Percentiles rank a stretch among this genome's conserved stretches.
Conservation (phyloP, 352 stramenopile species). For the Phytophthora quininea region DNA sequence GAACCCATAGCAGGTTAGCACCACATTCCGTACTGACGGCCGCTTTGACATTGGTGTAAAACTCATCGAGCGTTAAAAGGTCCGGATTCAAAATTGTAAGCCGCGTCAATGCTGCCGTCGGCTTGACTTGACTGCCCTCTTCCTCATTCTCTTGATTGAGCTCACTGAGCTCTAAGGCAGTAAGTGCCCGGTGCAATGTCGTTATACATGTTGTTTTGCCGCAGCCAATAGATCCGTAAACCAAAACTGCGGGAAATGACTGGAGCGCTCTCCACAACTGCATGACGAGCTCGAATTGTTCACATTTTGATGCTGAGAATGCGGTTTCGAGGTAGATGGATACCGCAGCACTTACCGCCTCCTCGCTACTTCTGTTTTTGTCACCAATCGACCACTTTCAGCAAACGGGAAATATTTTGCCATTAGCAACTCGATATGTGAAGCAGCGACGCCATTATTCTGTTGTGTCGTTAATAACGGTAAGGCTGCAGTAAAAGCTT, state of each 20-base stretch:
- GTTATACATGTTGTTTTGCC: conserved; percentile 63
- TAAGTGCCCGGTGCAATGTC: conserved; percentile 51
- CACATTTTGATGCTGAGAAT: conserved; percentile 7
- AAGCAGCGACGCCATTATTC: background rate
- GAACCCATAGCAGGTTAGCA: conserved; percentile 30
- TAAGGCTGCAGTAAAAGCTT: conserved; percentile 17
- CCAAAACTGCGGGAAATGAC: conserved; percentile 30
- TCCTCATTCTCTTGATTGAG: conserved; percentile 28
- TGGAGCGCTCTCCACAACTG: conserved; percentile 48
- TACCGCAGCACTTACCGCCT: conserved; percentile 50
- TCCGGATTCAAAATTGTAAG: conserved; percentile 42
- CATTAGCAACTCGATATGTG: conserved; percentile 12
- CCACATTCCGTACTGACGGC: conserved; percentile 5
- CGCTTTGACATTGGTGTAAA: conserved; percentile 29
- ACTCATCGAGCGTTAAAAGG: conserved; percentile 37
- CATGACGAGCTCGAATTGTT: conserved; percentile 41
- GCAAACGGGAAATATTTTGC: conserved; percentile 34
- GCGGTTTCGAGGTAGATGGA: conserved; percentile 50
- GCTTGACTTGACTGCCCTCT: background rate
- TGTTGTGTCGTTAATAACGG: background rate
- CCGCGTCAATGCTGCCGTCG: conserved; percentile 13
- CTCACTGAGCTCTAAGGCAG: conserved; percentile 45
- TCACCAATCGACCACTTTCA: conserved; percentile 28
- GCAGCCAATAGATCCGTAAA: conserved; percentile 42
- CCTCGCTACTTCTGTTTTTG: conserved; percentile 30